Base-by-base conservation (phyloP, 2,329 filamentous ascomycete genomes). In the Blastomyces gilchristii region DNA sequence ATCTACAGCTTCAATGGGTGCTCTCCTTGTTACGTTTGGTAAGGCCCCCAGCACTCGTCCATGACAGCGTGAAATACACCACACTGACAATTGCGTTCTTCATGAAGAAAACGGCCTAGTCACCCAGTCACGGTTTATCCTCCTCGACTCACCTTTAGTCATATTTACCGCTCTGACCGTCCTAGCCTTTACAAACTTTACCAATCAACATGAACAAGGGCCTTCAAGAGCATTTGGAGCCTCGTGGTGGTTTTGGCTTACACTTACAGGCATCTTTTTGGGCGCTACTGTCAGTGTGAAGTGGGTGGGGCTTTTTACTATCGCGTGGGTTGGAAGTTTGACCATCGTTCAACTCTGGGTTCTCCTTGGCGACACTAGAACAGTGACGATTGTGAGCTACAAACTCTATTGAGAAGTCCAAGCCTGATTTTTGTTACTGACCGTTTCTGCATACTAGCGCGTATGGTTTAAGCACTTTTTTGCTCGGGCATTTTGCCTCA, bases 301-400 rank as follows among this genome's bases (percentile, higher is more conserved):
- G 81, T 99, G 94, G 94, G 94, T 99, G 72, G 94, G 94, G 60
- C 82, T 99, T 61, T 97, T 99, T 81, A 99, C 94, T 67, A 97
- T 97, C 75, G 94, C 93, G 58, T 99, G 94, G 94, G 91, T 99
- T 68, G 94, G 94, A 66, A 85, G 83, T 76, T 84, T 99, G 78
- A 99, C 94, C 47, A 76, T 93, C 54, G 75, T 99, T 56, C 94
- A 99, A 80, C 84, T 99, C 64, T 99, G 94, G 94, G 87, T 97
- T 68, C 81, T 99, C 63, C 87, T 97, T 50, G 94, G 92, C 67
- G 94, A 99, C 75, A 84, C 84, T 68, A 91, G 86, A 77, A 92
- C 87, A 62, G 91, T 97, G 60, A 90, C 91, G 61, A 82, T 90
- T 67, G 85, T 87, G 80, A 72, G 83, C 74, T 54, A 67, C 31